Evolutionary conservation across 228 moss, liverwort and hornwort genomes (phyloP), one percentile per base, ranked within the genome.

Genomic region (Sphagnum magellanicum): DNA sequence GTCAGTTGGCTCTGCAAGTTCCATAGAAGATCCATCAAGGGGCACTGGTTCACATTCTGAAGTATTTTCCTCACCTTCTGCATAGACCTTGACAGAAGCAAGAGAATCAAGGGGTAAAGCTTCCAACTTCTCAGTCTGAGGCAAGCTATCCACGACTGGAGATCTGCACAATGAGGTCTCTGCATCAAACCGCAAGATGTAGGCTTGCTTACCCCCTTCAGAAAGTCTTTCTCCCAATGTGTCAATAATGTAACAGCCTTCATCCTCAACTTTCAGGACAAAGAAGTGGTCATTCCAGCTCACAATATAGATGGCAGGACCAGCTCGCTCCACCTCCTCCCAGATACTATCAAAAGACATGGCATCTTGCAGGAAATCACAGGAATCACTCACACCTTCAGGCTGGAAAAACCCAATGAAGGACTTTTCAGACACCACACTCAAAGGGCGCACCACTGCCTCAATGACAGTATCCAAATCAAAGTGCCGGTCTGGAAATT

Each of bases 241-340:
- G 70, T 98, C 98, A 60, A 98, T 98, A 63, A 94, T 93, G 61
- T 90, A 92, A 77, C 93, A 98, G 46, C 79, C 80, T 49, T 86
- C 69, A 50, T 90, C 89, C 70, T 92, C 94, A 67, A 98, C 63
- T 77, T 91, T 89, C 6, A 98, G 91, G 5, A 98, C 91, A 70
- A 98, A 98, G 67, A 98, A 98, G 68, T 98, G 98, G 73, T 98
- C 98, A 57, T 98, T 98, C 98, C 98, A 98, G 81, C 98, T 93
- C 51, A 94, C 94, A 51, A 98, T 94, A 50, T 98, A 98, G 32
- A 98, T 78, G 17, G 93, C 93, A 64, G 90, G 84, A 68, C 91
- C 94, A 53, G 87, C 83, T 74, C 81, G 83, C 79, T 92, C 92
- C 15, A 98, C 81, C 77, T 84, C 87, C 69, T 89, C 78, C 98